Evolutionary conservation across 768 basidiomycete species (phyloP).

Genomic region (Russula dissimulans): DNA sequence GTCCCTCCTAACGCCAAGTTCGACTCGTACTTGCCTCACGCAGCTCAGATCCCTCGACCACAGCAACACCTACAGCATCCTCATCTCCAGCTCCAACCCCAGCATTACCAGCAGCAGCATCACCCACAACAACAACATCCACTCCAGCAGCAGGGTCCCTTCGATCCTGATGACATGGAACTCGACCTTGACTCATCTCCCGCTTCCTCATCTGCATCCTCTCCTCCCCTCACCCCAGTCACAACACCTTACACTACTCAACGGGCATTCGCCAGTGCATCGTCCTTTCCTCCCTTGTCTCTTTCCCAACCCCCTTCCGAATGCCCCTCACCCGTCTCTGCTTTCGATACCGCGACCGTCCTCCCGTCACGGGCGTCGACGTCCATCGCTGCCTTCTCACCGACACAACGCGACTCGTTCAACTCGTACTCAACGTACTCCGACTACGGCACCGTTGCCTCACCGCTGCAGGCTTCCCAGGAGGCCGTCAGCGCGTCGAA

Average conservation of each 20-base stretch:
- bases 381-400: conserved; percentile 30
- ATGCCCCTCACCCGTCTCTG: conserved; percentile 32
- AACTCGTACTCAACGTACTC: conserved; percentile 60
- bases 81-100: conserved; percentile 17
- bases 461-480: conserved; percentile 48
- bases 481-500: background rate
- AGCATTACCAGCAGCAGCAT: conserved; percentile 19
- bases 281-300: conserved; percentile 24
- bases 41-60: conserved; percentile 1
- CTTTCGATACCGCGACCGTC: conserved; percentile 46
- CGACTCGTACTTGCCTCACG: background rate
- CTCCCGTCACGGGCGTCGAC: conserved; percentile 36
- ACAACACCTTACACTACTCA: conserved; percentile 27
- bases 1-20: conserved; percentile 12
- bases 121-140: conserved; percentile 10
- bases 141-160: conserved; percentile 32
- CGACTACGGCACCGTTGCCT: conserved; percentile 41
- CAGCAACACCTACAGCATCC: conserved; percentile 19
- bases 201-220: conserved; percentile 29
- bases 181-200: conserved; percentile 47
- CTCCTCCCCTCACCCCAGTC: conserved; percentile 38
- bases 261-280: conserved; percentile 17
- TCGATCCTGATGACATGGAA: conserved; percentile 79
- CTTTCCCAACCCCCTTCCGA: conserved; percentile 25
- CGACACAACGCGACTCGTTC: conserved; percentile 45